Evolutionary conservation across 768 basidiomycete species (phyloP).

Genomic region (Suillus plorans): DNA sequence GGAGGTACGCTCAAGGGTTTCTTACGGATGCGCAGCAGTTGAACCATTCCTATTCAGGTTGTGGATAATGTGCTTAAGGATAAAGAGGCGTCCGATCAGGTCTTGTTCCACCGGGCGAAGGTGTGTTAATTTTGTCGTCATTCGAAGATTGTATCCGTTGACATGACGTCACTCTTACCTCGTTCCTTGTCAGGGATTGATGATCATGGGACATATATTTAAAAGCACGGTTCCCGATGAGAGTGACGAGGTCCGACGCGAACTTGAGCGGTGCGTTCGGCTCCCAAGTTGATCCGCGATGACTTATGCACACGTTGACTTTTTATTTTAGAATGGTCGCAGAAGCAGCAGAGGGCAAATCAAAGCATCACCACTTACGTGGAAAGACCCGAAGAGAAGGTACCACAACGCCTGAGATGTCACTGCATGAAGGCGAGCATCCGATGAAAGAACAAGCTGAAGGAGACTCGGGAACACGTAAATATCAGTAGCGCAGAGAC

Average conservation of each 20-base stretch:
- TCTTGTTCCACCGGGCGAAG: slow-evolving; percentile 83
- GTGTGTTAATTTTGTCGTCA: slow-evolving; percentile 35
- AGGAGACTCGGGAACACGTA: slow-evolving; percentile 9
- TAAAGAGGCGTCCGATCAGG: slow-evolving; percentile 64
- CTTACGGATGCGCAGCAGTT: slow-evolving; percentile 9
- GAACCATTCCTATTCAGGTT: slow-evolving; percentile 41
- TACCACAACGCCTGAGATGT: slow-evolving; percentile 40
- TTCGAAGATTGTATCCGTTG: neutral
- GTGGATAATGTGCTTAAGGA: slow-evolving; percentile 87
- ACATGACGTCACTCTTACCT: neutral
- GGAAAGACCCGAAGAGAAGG: slow-evolving; percentile 28
- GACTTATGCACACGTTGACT: slow-evolving; percentile 4
- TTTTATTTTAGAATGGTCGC: slow-evolving; percentile 70
- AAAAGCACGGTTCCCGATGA: slow-evolving; percentile 84
- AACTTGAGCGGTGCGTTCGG: slow-evolving; percentile 78
- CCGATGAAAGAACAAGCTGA: slow-evolving; percentile 15
- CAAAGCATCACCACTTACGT: slow-evolving; percentile 48
- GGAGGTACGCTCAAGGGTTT: slow-evolving; percentile 40
- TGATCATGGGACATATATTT: slow-evolving; percentile 88
- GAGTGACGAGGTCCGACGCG: slow-evolving; percentile 89
- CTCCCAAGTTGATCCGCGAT: neutral
- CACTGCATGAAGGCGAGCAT: slow-evolving; percentile 28
- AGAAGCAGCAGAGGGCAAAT: slow-evolving; percentile 76
- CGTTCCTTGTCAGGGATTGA: slow-evolving; percentile 57
- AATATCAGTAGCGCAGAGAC: neutral